Evolutionary conservation across 306 rosid species (phyloP), one percentile per base, ranked within the genome.

Genomic region (Prunus kanzakura): DNA sequence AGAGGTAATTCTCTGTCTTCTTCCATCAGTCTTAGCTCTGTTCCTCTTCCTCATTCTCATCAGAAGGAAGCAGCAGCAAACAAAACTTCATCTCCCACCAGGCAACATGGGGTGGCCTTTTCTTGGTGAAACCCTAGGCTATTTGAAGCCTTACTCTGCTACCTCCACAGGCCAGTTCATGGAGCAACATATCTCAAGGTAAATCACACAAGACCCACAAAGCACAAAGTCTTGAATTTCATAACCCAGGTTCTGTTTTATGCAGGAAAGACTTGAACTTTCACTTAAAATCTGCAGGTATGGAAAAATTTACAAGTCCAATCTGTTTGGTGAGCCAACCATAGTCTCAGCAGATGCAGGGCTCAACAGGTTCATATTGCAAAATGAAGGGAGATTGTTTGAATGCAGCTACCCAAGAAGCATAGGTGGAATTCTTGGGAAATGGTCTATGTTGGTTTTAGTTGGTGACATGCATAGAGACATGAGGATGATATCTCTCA

Each of bases 381-480:
- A 91, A 68, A 96, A 92, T 80, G 99, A 96, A 82, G 99, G 99
- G 32, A 89, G 90, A 79, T 68, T 92, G 84, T 96, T 96, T 46
- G 97, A 96, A 79, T 91, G 96, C 74, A 96, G 99, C 78, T 96
- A 96, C 49, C 99, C 99, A 1, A 82, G 87, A 83, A 96, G 99
- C 96, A 91, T 96, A 64, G 97, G 96, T 27, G 99, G 98, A 27
- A 92, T 96, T 84, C 89, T 96, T 1, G 99, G 99, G 10, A 96
- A 96, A 86, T 96, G 99, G 99, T 96, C 99, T 41, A 96, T 96
- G 99, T 65, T 96, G 84, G 99, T 96, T n/a, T 57, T 93, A 3
- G 99, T 92, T 13, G 99, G 99, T 15, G 99, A 96, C 92, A 96
- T 96, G 99, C 99, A 96, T 23, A 88, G 93, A 79, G 93, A 91